Evolutionary conservation across 2,329 filamentous ascomycete genomes (phyloP).

Genomic region (Paraconiothyrium brasiliense): DNA sequence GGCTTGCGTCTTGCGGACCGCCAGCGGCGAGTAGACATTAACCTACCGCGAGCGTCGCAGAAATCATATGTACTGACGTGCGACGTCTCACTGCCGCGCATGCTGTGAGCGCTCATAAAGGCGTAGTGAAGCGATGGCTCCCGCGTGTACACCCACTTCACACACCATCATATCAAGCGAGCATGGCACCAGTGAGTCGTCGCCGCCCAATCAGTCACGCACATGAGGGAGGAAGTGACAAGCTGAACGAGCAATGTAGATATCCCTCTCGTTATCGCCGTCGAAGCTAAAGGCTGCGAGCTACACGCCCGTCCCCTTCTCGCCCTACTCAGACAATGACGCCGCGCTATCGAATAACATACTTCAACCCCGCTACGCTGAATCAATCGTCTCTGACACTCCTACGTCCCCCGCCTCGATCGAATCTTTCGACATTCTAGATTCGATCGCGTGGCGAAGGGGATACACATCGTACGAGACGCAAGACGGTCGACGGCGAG

Average conservation of each 20-base stretch:
- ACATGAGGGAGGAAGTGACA: not conserved
- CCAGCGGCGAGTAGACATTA: slow-evolving; percentile 31
- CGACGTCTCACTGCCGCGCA: slow-evolving; percentile 38
- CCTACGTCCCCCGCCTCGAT: slow-evolving; percentile 47
- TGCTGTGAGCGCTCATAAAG: slow-evolving; percentile 21
- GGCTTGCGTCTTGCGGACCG: slow-evolving; percentile 17
- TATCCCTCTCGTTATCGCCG: slow-evolving; percentile 23
- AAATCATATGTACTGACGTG: slow-evolving; percentile 25
- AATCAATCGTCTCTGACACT: slow-evolving; percentile 40
- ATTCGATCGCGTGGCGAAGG: slow-evolving; percentile 43
- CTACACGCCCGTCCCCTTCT: slow-evolving; percentile 33
- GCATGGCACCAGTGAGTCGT: slow-evolving; percentile 40
- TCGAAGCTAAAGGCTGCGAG: slow-evolving; percentile 27
- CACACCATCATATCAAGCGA: slow-evolving; percentile 12
- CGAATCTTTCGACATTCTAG: slow-evolving; percentile 47
- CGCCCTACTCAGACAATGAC: slow-evolving; percentile 40
- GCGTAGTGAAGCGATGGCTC: slow-evolving; percentile 22
- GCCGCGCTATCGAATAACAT: slow-evolving; percentile 33
- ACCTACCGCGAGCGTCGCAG: slow-evolving; percentile 33
- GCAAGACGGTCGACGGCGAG: slow-evolving; percentile 4
- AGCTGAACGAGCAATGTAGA: slow-evolving; percentile 8
- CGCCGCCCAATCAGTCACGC: slow-evolving; percentile 26
- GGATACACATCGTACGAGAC: slow-evolving; percentile 33
- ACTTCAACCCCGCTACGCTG: slow-evolving; percentile 45
- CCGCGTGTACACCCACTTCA: slow-evolving; percentile 16